Base-by-base conservation (phyloP, 768 basidiomycete genomes). In the Trametes meyenii region DNA sequence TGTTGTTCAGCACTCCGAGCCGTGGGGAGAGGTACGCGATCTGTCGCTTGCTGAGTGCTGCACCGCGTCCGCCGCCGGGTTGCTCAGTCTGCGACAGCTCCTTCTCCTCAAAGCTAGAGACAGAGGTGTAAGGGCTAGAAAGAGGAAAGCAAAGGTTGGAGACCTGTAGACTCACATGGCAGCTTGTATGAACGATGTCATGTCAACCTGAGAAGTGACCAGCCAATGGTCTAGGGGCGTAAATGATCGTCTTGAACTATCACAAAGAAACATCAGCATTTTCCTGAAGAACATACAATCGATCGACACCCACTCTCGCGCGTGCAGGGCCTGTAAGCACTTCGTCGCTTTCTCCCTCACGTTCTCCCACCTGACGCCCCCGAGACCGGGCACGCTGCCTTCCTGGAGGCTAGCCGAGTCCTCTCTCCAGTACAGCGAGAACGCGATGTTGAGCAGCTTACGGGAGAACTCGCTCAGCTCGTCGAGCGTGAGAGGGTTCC, bases 1-100 rank as follows among this genome's bases (percentile, higher is more conserved):
- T 91, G 74, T 98, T 96, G 77, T 98, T 92, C 55, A 98, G 83
- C 26, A 98, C 82, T 2, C 92, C 93, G 2, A 98, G 81, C 7
- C 94, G 86, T 0, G 96, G 96, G 3, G 90, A 89, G 53, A 98
- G 77, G 59, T 85, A 80, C 0, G 89, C 85, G 44, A 90, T 74
- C 65, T 91, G 87, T 5, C 92, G 88, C 67, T 88, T 89, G 14
- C 85, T 81, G 50, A 83, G 75, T 24, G 48, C 23, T 10, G 43
- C 24, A 38, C 68, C 61, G 45, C 75, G 76, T 26, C 60, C 50
- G 19, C 29, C 29, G 29, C 29, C 29, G 29, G 29, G 29, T 33
- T 52, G 64, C 10, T 60, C 65, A 0, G 67, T 67, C 21, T 71
- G 65, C 0, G 79, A 74, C 2, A 83, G 73, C 62, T 85, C 80